A percentile compares a stretch with the other conserved stretches of the same genome.
Evolutionary conservation across 2,329 filamentous ascomycete species (phyloP).

Genomic region (Rhynchosporium graminicola): DNA sequence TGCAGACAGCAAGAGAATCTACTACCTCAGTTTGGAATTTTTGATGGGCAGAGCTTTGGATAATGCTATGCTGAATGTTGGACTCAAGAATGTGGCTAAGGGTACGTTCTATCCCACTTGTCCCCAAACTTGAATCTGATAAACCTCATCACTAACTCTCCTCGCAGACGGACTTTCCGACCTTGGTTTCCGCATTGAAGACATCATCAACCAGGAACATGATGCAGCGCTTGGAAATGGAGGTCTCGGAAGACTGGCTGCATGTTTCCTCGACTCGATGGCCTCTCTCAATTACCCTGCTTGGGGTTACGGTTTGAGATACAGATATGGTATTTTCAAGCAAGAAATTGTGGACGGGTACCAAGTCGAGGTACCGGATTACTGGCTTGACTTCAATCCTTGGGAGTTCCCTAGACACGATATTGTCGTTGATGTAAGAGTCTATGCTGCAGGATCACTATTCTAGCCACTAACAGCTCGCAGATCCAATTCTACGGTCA

Average conservation of each 20-base stretch:
- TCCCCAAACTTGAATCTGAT: not conserved
- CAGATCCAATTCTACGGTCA: conserved; percentile 89
- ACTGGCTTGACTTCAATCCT: conserved; percentile 99
- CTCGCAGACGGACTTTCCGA: conserved; percentile 75
- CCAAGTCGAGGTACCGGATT: conserved; percentile 96
- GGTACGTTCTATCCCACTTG: conserved; percentile 51
- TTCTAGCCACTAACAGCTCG: conserved; percentile 19
- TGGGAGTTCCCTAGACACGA: conserved; percentile 98
- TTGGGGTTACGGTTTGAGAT: conserved; percentile 95
- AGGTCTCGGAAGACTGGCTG: conserved; percentile 89
- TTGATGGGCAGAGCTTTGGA: conserved; percentile 95
- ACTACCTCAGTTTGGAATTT: conserved; percentile 97
- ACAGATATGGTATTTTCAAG: conserved; percentile 98
- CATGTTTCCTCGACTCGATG: conserved; percentile 95
- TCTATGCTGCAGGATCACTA: conserved; percentile 36
- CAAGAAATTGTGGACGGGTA: conserved; percentile 98
- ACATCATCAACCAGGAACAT: conserved; percentile 91
- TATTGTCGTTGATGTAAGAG: conserved; percentile 78
- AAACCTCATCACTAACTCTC: conserved; percentile 18
- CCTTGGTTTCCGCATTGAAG: conserved; percentile 95
- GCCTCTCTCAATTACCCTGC: conserved; percentile 93
- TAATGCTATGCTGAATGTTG: conserved; percentile 98
- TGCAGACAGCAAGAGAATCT: conserved; percentile 87
- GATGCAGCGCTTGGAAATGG: conserved; percentile 96
- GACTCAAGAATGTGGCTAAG: conserved; percentile 80